Evolutionary conservation across 192 early-diverging fungal genomes (phyloP), one percentile per base, ranked within the genome.

Genomic region (Rhizophagus clarus): DNA sequence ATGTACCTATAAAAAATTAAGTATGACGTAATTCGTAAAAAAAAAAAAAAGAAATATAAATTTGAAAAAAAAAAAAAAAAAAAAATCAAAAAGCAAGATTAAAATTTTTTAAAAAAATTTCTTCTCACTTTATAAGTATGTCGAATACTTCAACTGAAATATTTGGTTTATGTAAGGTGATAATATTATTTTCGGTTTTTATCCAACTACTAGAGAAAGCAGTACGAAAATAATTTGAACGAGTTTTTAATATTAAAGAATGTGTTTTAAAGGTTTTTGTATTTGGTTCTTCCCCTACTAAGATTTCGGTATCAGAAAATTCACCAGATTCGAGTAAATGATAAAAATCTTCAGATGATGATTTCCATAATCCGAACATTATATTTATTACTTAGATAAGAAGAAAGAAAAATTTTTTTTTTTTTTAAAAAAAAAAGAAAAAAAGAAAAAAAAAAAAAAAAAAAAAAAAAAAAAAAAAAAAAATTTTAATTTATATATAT

Each of bases 181-280:
- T 28, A 9, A 47, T 22, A 49, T 22, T 22, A 45, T 72, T 29
- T 42, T 72, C 37, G 2, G 11, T 72, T 49, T 14, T 47, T 22
- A 14, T 20, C 71, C 71, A 72, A 3, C 3, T 9, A 26, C 24
- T 28, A n/a, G 40, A 40, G 1, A 72, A 37, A 20, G 71, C 71
- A 9, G 40, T 34, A 17, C 31, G 64, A 26, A 72, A 72, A 45
- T 47, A 72, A 26, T n/a, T 6, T 8, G 71, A 72, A 72, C 71
- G 71, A 26, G 24, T 29, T 47, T 22, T 47, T 37, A 72, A 49
- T 47, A 72, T 37, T 26, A 47, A 34, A n/a, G 71, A 72, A 72
- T 72, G 40, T 22, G 40, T n/a, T 47, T 72, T 31, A 17, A 72
- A 72, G 4, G 9, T 40, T n/a, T 42, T 72, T 47, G 42, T 47